Evolutionary conservation across 257 asterid species (phyloP), one percentile per base, ranked within the genome.

Genomic region (Coffea eugenioides): DNA sequence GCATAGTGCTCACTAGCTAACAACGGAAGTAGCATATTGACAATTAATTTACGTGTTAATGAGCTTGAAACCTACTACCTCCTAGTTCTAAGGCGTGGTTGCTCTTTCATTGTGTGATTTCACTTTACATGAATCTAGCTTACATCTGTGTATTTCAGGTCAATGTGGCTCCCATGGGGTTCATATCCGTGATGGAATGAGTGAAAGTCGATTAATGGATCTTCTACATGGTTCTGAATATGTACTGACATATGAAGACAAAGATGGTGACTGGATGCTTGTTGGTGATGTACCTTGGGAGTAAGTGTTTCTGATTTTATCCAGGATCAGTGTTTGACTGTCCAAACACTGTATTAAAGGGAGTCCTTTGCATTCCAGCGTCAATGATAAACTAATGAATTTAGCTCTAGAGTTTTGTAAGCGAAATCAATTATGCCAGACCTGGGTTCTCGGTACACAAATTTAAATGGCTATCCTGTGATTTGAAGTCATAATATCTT

Each of bases 231-330:
- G 95, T 81, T 89, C 98, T 74, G 98, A 92, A 80, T 92, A 90
- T 72, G 98, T 91, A 68, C 94, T 95, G 57, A 86, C 97, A 78
- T 94, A 91, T 71, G 97, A 94, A 86, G 98, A 94, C 86, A 92
- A 94, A 91, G 98, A 94, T 87, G 94, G 97, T 52, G 98, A 94
- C 76, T 94, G 97, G 97, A 94, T 94, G 98, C 97, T 94, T 88
- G 97, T 94, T 77, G 98, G 97, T 72, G 98, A 94, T 83, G 97
- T 94, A 41, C 98, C 98, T 36, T 94, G 98, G 97, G 92, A 86
- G 97, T 92, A 87, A 90, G 97, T 82, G 11, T 76, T 21, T 12
- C 39, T 25, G 36, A 72, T 45, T 43, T 27, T 46, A 46, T 72
- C 15, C 15, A 72, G 64, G 64, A 27, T 71, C 45, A 36, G 36